A percentile compares a stretch with the other conserved stretches of the same genome.
phyloP scores from a whole-genome alignment of 345 rosid genomes.

The Citrus glauca region DNA sequence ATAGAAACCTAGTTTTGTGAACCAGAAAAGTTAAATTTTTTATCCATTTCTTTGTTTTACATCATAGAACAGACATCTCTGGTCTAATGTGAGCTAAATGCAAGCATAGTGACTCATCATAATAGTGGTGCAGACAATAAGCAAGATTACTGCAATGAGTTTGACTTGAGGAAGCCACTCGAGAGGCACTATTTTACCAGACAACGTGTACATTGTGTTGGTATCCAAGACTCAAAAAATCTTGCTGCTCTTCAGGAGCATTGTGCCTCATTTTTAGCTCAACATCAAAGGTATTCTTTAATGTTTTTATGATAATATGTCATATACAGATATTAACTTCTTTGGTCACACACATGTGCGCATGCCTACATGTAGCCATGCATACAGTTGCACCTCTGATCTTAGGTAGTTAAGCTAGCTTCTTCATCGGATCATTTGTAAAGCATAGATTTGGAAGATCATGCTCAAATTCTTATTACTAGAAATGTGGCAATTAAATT shows the following conservation, averaged over 20 bases:
- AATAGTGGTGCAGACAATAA: conserved; percentile 50
- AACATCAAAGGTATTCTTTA: conserved; percentile 49
- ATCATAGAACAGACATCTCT: background rate
- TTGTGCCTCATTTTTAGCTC: conserved; percentile 61
- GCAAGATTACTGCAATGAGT: conserved; percentile 68
- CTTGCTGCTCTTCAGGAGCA: conserved; percentile 49
- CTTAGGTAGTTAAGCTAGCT: background rate
- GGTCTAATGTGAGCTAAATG: background rate
- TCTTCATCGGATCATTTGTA: background rate
- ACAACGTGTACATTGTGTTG: conserved; percentile 63
- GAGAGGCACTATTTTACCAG: conserved; percentile 65
- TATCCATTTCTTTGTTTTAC: background rate
- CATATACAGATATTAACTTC: background rate
- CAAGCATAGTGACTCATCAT: background rate
- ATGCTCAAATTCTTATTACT: background rate
- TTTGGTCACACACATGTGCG: background rate
- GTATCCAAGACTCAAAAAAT: conserved; percentile 56
- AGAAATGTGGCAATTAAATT: background rate
- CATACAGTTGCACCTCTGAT: background rate
- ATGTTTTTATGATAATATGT: conserved; percentile 4
- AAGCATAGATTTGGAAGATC: background rate
- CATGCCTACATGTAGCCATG: background rate
- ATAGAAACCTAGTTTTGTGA: background rate
- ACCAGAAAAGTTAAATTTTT: background rate
- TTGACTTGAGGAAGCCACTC: conserved; percentile 92